Percentiles rank a stretch among this genome's conserved stretches.
These are phyloP conservation scores for Viola pubescens DNA, from an alignment of 441 rosid genomes.

Conservation along the genomic window DNA sequence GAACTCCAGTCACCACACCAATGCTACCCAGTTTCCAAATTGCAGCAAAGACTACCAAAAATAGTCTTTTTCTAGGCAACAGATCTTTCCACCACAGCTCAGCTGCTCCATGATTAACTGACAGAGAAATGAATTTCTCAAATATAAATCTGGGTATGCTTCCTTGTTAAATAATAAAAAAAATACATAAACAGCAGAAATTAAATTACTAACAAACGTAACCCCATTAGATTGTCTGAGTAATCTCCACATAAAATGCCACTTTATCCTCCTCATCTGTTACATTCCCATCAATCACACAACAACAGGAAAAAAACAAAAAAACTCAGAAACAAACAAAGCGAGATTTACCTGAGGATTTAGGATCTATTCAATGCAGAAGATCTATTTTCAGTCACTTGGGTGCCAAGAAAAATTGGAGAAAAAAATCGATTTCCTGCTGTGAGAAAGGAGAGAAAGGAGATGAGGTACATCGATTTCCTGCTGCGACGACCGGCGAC, in stretches of 20 bases:
- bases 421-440: slow-evolving; percentile 13
- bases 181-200: background rate
- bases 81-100: slow-evolving; percentile 18
- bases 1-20: too few species aligned
- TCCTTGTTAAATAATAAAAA: too few species aligned
- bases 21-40: slow-evolving; percentile 8
- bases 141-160: too few species aligned
- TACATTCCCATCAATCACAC: slow-evolving; percentile 13
- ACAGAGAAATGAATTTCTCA: too few species aligned
- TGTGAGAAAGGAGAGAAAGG: too few species aligned
- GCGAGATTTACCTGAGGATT: slow-evolving; percentile 30
- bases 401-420: slow-evolving; percentile 11
- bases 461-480: too few species aligned
- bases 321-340: background rate
- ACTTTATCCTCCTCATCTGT: slow-evolving; percentile 31
- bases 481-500: too few species aligned
- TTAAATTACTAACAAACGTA: slow-evolving; percentile 6
- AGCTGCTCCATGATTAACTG: background rate
- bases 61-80: background rate
- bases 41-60: background rate
- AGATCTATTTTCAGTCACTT: slow-evolving; percentile 40
- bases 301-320: slow-evolving; percentile 10
- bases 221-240: slow-evolving; percentile 18
- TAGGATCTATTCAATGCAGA: slow-evolving; percentile 43
- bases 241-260: slow-evolving; percentile 36